Base-by-base conservation (phyloP, 2,329 filamentous ascomycete genomes). In the Harringtonia aguacate region DNA sequence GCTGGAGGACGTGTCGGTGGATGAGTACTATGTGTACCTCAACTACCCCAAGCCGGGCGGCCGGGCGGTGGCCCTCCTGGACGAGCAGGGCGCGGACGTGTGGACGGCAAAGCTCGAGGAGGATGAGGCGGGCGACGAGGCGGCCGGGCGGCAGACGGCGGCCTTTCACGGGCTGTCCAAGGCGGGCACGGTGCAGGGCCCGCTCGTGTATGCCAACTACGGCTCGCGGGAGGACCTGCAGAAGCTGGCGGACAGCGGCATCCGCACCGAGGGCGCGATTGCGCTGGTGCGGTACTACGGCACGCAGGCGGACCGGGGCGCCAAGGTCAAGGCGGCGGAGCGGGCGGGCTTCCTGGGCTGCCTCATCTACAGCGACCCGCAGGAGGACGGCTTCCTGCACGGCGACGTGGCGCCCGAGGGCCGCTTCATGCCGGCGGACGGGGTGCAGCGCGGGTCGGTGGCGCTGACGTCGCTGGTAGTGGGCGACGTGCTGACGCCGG, bases 271-370 rank as follows among this genome's bases (percentile, higher is more conserved):
- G 41, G 89, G 86, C 13, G 81, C 87, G 4, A 87, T 98, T 56
- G 88, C 81, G 1, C 67, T 98, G 29, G 85, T 97, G 18, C 75
- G 86, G 46, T 84, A 92, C 58, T 81, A 84, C 53, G 87, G 86
- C 29, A 77, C 78, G 1, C 79, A 90, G 56, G 68, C 67, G 3
- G 84, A 94, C 57, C 69, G 75, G 7, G 84, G 78, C 2, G 65
- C 94, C 53, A 95, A 97, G 61, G 76, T 98, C 55, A 94, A 90
- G 64, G 85, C 86, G 10, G 92, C 92, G 1, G 86, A 95, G 62
- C 61, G 86, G 53, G 86, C 84, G 14, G 92, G 92, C 2, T 92
- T 88, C 50, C 79, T 73, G 2, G 92, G 90, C 14, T 94, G 87
- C 55, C 76, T 98, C 45, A 85, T 95, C 46, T 98, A 95, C 66